phyloP scores from a whole-genome alignment of 805 yeast genomes.

The Candida pseudoglaebosa region DNA sequence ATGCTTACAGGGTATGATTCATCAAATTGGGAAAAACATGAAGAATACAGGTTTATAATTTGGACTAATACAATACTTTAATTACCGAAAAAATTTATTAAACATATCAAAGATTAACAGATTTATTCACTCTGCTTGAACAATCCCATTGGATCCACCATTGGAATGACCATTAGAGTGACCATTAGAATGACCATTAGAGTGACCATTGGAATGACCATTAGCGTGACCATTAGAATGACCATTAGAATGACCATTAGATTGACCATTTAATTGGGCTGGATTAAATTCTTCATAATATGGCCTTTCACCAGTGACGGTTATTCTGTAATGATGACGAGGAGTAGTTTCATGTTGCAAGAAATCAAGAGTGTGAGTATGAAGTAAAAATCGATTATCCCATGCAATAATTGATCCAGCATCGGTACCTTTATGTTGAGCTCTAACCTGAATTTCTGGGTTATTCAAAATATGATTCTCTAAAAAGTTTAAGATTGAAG shows the following conservation, averaged over 20 bases:
- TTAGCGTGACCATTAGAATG: constrained; percentile 3
- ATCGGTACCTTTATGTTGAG: constrained; percentile 20
- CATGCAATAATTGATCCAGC: constrained; percentile 21
- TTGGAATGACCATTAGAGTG: not conserved
- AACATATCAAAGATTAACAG: too few species aligned
- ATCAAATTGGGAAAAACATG: not conserved
- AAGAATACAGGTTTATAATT: constrained; percentile 1
- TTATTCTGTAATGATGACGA: constrained; percentile 23
- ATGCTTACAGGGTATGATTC: constrained; percentile 4
- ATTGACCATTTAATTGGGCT: not conserved
- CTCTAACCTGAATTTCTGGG: constrained; percentile 25
- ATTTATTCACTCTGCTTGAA: too few species aligned
- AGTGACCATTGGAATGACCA: constrained; percentile 3
- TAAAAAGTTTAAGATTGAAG: constrained; percentile 18
- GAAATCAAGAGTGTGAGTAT: constrained; percentile 21
- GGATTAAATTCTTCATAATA: too few species aligned
- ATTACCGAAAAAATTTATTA: too few species aligned
- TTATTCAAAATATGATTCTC: constrained; percentile 18
- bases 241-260: constrained; percentile 10
- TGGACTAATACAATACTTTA: not conserved
- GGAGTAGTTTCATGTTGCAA: constrained; percentile 19
- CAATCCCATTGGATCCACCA: not conserved
- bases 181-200: constrained; percentile 4
- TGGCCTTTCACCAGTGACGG: constrained; percentile 25
- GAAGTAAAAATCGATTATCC: constrained; percentile 22